Evolutionary conservation across 148 eudicot genomes (phyloP).

Genomic region (Chenopodium quinoa): DNA sequence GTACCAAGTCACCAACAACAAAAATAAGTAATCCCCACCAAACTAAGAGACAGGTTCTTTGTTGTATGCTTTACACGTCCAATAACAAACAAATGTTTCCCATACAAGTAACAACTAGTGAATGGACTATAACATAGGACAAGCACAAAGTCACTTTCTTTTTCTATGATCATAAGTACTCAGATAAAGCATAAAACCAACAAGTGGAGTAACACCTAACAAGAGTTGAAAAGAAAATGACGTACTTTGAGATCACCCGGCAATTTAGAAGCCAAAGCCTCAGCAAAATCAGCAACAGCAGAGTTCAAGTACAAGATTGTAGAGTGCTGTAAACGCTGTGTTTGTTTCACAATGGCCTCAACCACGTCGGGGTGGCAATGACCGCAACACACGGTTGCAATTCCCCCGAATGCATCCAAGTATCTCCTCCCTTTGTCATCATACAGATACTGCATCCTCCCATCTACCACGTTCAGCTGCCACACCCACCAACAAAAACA

Average conservation of each 20-base stretch:
- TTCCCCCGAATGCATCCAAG: slow-evolving; percentile 88
- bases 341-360: slow-evolving; percentile 66
- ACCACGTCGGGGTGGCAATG: slow-evolving; percentile 95
- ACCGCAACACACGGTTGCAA: slow-evolving; percentile 88
- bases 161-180: not conserved
- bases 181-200: not conserved
- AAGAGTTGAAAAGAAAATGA: not conserved
- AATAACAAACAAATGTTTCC: not conserved
- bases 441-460: slow-evolving; percentile 91
- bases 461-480: slow-evolving; percentile 86
- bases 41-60: not conserved
- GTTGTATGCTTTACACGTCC: not conserved
- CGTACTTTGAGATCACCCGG: slow-evolving; percentile 95
- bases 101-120: not conserved
- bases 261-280: slow-evolving; percentile 82
- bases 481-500: slow-evolving; percentile 10
- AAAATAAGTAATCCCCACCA: not conserved
- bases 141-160: slow-evolving; percentile 7
- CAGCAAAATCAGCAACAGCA: slow-evolving; percentile 86
- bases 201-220: slow-evolving; percentile 4
- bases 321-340: slow-evolving; percentile 74
- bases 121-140: not conserved
- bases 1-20: not conserved
- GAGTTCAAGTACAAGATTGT: slow-evolving; percentile 80
- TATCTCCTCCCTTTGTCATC: slow-evolving; percentile 90